Percentiles rank a stretch among this genome's conserved stretches.
These are phyloP conservation scores for Auricularia auricula-judae DNA, from an alignment of 768 basidiomycete species.

Conservation along the genomic window DNA sequence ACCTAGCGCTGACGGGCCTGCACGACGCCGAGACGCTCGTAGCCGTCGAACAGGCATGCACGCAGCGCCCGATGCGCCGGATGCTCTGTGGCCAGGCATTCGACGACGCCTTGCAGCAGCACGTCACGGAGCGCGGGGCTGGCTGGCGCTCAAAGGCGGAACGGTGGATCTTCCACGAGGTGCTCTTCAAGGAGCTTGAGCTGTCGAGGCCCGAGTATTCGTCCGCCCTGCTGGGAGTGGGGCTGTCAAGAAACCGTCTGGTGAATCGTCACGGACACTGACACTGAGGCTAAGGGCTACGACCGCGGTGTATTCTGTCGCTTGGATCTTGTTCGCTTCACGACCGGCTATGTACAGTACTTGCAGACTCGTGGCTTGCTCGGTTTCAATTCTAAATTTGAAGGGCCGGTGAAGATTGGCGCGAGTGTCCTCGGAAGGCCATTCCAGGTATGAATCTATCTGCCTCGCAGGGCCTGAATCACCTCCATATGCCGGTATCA, in stretches of 20 bases:
- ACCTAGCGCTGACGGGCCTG: not conserved
- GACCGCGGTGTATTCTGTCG: too few relatives aligned
- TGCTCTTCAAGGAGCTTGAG: not conserved
- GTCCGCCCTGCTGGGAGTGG: not conserved
- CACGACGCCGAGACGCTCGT: not conserved
- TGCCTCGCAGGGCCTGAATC: too few relatives aligned
- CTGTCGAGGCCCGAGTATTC: not conserved
- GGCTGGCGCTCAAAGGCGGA: not conserved
- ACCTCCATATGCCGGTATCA: too few relatives aligned
- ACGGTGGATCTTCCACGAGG: not conserved
- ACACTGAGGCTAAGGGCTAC: not conserved
- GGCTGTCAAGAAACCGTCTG: not conserved
- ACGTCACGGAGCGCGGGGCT: not conserved
- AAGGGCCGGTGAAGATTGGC: too few relatives aligned
- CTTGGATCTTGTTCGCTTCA: too few relatives aligned
- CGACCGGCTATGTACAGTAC: too few relatives aligned
- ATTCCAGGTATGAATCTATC: too few relatives aligned
- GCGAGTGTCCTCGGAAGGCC: too few relatives aligned
- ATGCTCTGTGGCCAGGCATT: not conserved
- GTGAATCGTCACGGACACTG: not conserved
- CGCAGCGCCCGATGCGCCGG: not conserved
- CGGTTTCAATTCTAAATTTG: too few relatives aligned
- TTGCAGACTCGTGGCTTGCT: too few relatives aligned
- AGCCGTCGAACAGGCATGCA: not conserved
- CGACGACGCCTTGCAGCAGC: not conserved